Evolutionary conservation across 306 rosid species (phyloP).

Genomic region (Dalbergia oliveri): DNA sequence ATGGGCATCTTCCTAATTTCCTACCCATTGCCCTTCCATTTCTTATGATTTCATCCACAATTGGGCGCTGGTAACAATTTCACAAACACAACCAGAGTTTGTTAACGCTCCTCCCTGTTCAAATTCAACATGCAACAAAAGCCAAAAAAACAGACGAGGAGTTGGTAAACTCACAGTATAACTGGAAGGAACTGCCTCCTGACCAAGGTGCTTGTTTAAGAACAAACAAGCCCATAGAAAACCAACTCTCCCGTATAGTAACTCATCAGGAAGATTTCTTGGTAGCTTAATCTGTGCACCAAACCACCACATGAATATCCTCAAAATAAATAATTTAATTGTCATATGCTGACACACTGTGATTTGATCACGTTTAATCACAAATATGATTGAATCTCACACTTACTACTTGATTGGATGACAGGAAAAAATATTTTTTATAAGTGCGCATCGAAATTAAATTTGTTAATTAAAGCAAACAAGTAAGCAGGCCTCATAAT

Average conservation of each 20-base stretch:
- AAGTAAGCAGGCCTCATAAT: not conserved
- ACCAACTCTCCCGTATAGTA: constrained; percentile 79
- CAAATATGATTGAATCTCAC: no score
- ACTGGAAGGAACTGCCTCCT: constrained; percentile 61
- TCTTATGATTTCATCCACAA: constrained; percentile 65
- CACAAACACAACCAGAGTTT: constrained; percentile 22
- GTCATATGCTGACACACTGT: no score
- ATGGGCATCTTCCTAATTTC: constrained; percentile 59
- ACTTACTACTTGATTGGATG: no score
- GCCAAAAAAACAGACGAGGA: not conserved
- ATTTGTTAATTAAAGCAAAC: not conserved
- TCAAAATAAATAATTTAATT: not conserved
- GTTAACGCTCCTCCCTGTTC: not conserved
- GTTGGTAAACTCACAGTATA: constrained; percentile 60
- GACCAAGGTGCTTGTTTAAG: constrained; percentile 72
- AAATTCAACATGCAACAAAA: constrained; percentile 29
- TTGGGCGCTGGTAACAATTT: constrained; percentile 48
- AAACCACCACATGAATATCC: not conserved
- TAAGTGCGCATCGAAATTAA: no score
- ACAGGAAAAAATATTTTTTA: no score
- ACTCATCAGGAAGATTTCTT: constrained; percentile 72
- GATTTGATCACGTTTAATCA: no score
- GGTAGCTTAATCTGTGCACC: constrained; percentile 72
- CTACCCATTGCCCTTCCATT: constrained; percentile 71
- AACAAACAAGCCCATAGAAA: constrained; percentile 80